These are phyloP conservation scores for Fusarium chaquense DNA, from an alignment of 2,329 filamentous ascomycete species.

Conservation along the genomic window DNA sequence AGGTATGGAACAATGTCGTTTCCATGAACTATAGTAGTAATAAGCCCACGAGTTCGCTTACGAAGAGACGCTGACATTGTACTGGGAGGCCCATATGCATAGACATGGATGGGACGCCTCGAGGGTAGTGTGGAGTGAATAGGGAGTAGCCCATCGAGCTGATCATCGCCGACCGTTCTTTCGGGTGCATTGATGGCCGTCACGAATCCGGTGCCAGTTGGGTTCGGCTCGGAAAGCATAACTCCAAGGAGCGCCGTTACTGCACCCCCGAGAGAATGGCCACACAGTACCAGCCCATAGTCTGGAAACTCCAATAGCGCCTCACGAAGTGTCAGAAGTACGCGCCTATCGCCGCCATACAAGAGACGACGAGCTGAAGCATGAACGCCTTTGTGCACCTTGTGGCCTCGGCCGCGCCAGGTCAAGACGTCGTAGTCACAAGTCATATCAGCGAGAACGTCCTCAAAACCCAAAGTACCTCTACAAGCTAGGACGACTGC, in stretches of 20 bases:
- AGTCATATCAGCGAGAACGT: slow-evolving; percentile 78
- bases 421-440: slow-evolving; percentile 76
- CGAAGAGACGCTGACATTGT: slow-evolving; percentile 78
- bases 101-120: slow-evolving; percentile 80
- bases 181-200: slow-evolving; percentile 66
- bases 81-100: slow-evolving; percentile 80
- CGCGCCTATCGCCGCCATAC: slow-evolving; percentile 74
- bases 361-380: slow-evolving; percentile 76
- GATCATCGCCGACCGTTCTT: slow-evolving; percentile 54
- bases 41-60: slow-evolving; percentile 76
- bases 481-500: slow-evolving; percentile 79
- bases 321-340: slow-evolving; percentile 73
- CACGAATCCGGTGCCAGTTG: slow-evolving; percentile 69
- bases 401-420: slow-evolving; percentile 74
- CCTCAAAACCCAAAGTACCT: slow-evolving; percentile 79
- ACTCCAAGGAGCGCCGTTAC: slow-evolving; percentile 78
- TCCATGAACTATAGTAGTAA: slow-evolving; percentile 80
- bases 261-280: slow-evolving; percentile 76
- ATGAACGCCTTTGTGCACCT: slow-evolving; percentile 80
- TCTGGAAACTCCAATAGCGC: slow-evolving; percentile 74
- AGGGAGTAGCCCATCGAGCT: slow-evolving; percentile 44
- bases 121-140: slow-evolving; percentile 68
- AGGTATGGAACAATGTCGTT: slow-evolving; percentile 80
- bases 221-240: slow-evolving; percentile 74
- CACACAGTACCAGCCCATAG: slow-evolving; percentile 77